Evolutionary conservation across 371 early-diverging fungal species (phyloP), one percentile per base, ranked within the genome.

Genomic region (Encephalitozoon hellem): DNA sequence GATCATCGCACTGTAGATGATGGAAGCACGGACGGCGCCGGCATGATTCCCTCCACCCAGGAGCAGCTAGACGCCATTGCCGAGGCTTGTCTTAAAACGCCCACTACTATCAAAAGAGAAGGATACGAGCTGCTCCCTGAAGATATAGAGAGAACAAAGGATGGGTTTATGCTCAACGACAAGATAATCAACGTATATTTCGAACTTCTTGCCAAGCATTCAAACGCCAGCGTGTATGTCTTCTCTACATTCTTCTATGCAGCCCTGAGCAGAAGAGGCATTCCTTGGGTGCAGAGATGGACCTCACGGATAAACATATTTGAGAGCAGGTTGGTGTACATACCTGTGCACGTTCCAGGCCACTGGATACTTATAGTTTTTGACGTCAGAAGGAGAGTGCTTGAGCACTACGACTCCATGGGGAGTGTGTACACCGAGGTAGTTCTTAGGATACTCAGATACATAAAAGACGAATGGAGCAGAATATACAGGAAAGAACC

Each of bases 291-390:
- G 1, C 25, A 18, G 43, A 68, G 55, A 43, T 80, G 69, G 67
- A 59, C 54, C 12, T 23, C 39, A 18, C 15, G 68, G 11, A 32
- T 89, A 39, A 89, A 92, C 72, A 79, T 95, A 21, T 94, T 93
- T 70, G 81, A 86, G 4, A 86, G 89, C 73, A 93, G 94, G 77
- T 77, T 88, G 23, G 74, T 94, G 0, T 80, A 94, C 45, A 83
- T 94, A 15, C 96, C 96, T 0, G 89, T 96, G 15, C 93, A 96
- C 81, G 79, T 91, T 66, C 87, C 87, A 43, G 80, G 86, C 2
- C 96, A 96, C 77, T 96, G 96, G 96, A 88, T 88, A 15, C 87
- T 91, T 55, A 89, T 89, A 0, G 87, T 87, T 11, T 85, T 94
- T 53, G 90, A 93, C 79, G 87, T 94, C 77, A 83, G 85, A 47